phyloP scores from a whole-genome alignment of 192 early-diverging fungal genomes.

The Coemansia sp. region DNA sequence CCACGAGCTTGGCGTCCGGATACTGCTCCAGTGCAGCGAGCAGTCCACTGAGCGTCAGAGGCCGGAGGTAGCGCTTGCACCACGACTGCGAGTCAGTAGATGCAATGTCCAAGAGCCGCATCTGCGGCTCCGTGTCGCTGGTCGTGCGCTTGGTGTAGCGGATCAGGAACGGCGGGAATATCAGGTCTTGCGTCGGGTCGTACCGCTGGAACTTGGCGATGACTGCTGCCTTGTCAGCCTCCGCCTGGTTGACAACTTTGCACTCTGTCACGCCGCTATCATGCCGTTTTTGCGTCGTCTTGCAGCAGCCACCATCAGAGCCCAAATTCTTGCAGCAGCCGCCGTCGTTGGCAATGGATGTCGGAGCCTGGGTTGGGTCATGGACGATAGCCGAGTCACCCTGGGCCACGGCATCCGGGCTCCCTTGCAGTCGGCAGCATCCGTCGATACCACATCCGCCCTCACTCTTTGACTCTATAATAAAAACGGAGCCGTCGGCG shows the following conservation, averaged over 20 bases:
- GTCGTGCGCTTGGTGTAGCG: conserved; percentile 52
- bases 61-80: conserved; percentile 54
- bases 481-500: conserved; percentile 14
- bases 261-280: not conserved
- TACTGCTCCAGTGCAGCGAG: conserved; percentile 55
- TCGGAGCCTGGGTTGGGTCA: not conserved
- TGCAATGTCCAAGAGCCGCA: conserved; percentile 20
- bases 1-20: conserved; percentile 73
- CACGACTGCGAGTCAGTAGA: conserved; percentile 1
- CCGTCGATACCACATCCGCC: conserved; percentile 51
- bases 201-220: conserved; percentile 59
- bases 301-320: not conserved
- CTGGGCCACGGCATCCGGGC: not conserved
- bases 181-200: conserved; percentile 64
- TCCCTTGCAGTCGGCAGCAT: conserved; percentile 52
- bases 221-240: conserved; percentile 30
- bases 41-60: conserved; percentile 55
- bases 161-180: conserved; percentile 67
- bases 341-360: not conserved
- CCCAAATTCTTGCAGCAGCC: not conserved
- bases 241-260: conserved; percentile 18
- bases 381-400: not conserved
- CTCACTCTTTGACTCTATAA: conserved; percentile 18
- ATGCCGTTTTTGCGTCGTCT: not conserved
- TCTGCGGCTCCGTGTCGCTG: conserved; percentile 9